A percentile compares a stretch with the other conserved stretches of the same genome.
phyloP scores from a whole-genome alignment of 1,284 basidiomycete genomes.

The Ustanciosporium gigantosporum region DNA sequence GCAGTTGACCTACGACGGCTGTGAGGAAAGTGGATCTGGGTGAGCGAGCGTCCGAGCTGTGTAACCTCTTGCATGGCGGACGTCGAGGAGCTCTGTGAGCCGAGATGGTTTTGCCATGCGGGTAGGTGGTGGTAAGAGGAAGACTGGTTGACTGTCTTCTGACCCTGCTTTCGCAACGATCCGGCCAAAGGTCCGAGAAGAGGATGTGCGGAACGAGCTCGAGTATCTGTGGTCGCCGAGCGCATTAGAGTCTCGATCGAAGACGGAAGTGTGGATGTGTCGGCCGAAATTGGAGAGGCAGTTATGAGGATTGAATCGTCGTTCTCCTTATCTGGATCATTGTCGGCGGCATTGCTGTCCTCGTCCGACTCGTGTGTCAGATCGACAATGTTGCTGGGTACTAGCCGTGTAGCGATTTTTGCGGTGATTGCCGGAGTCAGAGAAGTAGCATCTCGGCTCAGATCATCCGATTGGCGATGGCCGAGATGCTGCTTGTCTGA shows the following conservation, averaged over 20 bases:
- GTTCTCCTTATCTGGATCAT: slow-evolving; percentile 36
- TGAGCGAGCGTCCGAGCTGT: not conserved
- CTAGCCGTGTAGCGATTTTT: not conserved
- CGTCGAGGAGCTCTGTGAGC: not conserved
- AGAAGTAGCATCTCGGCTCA: not conserved
- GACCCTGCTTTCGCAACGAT: not conserved
- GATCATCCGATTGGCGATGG: not conserved
- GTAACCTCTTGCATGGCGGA: not conserved
- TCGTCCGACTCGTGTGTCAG: slow-evolving; percentile 19
- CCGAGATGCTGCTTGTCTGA: not conserved
- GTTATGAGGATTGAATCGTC: slow-evolving; percentile 3
- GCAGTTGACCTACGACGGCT: not conserved
- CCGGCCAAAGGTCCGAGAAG: not conserved
- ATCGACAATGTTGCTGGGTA: slow-evolving; percentile 4
- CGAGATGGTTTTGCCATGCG: not conserved
- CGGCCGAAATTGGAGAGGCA: not conserved
- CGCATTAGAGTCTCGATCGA: not conserved
- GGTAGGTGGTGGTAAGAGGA: too few relatives aligned
- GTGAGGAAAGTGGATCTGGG: not conserved
- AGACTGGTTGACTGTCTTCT: too few relatives aligned
- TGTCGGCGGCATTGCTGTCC: not conserved
- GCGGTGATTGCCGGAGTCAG: too few relatives aligned
- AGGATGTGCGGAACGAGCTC: not conserved
- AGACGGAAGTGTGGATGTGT: not conserved
- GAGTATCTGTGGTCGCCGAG: not conserved